Evolutionary conservation across 2,329 filamentous ascomycete genomes (phyloP).

Genomic region (Coniosporium tulheliwenetii): DNA sequence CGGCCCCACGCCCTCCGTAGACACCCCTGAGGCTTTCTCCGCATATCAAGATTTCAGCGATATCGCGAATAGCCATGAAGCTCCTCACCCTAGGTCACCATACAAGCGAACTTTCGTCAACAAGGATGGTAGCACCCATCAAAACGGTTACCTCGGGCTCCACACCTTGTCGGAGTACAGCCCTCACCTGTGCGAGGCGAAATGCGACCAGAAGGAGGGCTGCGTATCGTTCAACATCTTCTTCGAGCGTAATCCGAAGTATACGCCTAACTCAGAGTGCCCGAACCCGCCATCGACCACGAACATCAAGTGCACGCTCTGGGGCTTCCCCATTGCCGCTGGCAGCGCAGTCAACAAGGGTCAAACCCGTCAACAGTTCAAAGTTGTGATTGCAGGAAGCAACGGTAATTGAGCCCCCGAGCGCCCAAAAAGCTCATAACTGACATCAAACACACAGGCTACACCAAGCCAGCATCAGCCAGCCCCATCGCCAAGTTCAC

Average conservation of each 20-base stretch:
- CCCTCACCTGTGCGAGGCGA: constrained; percentile 3
- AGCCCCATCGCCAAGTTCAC: constrained; percentile 6
- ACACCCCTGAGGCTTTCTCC: no score
- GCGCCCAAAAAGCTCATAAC: no score
- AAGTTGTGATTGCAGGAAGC: constrained; percentile 15
- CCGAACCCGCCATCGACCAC: not conserved
- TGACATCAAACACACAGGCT: not conserved
- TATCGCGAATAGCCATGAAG: no score
- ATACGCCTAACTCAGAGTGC: constrained; percentile 1
- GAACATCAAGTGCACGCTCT: not conserved
- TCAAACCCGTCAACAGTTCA: constrained; percentile 10
- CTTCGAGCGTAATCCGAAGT: constrained; percentile 5
- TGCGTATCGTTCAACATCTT: constrained; percentile 8
- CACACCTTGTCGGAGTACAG: constrained; percentile 4
- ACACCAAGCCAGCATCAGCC: constrained; percentile 2
- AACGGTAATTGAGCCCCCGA: constrained; percentile 8
- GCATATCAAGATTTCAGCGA: no score
- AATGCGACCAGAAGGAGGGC: constrained; percentile 5
- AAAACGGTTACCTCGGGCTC: constrained; percentile 5
- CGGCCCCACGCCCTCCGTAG: no score
- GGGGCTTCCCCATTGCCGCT: not conserved
- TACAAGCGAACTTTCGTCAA: no score
- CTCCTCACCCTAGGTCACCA: no score
- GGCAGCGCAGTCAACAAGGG: constrained; percentile 6
- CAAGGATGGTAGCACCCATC: constrained; percentile 1